Evolutionary conservation across 345 rosid genomes (phyloP).

Genomic region (Eucalyptus sp.): DNA sequence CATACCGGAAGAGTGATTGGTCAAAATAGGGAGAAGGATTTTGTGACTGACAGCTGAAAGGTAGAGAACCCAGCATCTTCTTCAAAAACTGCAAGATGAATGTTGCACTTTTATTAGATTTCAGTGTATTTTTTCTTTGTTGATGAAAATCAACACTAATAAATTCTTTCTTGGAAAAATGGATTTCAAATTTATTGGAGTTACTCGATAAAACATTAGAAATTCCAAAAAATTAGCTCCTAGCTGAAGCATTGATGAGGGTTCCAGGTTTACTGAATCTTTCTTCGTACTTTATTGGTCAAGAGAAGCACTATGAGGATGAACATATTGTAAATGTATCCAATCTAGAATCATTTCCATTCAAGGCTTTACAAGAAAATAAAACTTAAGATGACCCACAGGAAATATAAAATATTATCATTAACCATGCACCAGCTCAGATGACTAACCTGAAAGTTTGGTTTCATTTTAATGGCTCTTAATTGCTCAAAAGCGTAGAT

Average conservation of each 20-base stretch:
- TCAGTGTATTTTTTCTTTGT: not conserved
- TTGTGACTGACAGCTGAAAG: constrained; percentile 80
- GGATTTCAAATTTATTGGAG: not conserved
- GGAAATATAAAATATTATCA: not conserved
- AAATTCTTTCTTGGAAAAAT: not conserved
- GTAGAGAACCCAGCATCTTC: constrained; percentile 78
- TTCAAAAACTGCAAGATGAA: constrained; percentile 58
- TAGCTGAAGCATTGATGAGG: not conserved
- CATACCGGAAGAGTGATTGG: constrained; percentile 84
- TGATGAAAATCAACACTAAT: not conserved
- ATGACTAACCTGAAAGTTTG: constrained; percentile 48
- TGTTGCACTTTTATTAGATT: not conserved
- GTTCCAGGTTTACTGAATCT: not conserved
- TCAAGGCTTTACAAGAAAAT: not conserved
- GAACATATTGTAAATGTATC: not conserved
- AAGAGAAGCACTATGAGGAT: not conserved
- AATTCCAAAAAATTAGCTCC: not conserved
- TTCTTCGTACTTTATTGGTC: not conserved
- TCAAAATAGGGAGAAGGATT: constrained; percentile 99
- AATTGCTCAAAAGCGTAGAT: constrained; percentile 72
- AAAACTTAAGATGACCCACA: not conserved
- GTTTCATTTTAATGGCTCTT: constrained; percentile 48
- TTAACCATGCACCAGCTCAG: not conserved
- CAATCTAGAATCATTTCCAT: not conserved
- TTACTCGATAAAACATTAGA: not conserved